Base-by-base conservation (phyloP, 164 flowering plant genomes). In the Magnolia sinica region DNA sequence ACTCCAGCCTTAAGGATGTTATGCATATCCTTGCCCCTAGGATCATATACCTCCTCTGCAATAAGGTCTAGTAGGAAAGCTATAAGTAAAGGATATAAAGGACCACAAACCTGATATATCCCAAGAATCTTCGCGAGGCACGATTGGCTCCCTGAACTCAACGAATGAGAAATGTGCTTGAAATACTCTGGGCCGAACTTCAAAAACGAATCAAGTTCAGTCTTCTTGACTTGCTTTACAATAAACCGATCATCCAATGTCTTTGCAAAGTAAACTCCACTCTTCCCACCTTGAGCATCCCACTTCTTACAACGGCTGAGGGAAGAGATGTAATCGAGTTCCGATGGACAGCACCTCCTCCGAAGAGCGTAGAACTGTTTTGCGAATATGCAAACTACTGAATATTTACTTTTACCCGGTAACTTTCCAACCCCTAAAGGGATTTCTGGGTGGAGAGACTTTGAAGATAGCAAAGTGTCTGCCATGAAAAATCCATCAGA, bases 281-380 rank as follows among this genome's bases (percentile, higher is more conserved):
- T 96, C 86, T 96, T 96, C 50, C 99, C 98, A 76, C 99, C 99
- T 86, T 96, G 88, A 22, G 98, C 98, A 86, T 93, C 88, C 98
- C 98, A 94, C 55, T 85, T 85, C 84, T 77, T 88, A 80, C 99
- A 96, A 71, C 96, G 97, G 77, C 98, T 88, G 24, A 96, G 85
- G 23, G 99, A 96, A 70, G 97, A 89, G 68, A 96, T 89, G 78
- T 86, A 96, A 85, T 89, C 92, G 69, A 88, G 79, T 79, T 96
- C 98, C n/a, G 91, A 87, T 8, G 88, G 88, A 71, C 95, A 89
- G 76, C 97, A 94, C 13, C 84, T 81, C 71, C 73, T 82, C 63
- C 98, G 84, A 74, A 96, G 89, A 75, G 86, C 88, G 45, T 80
- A 90, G 74, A 96, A 94, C 78, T 87, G 81, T 58, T 82, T 83